Conservation (phyloP, 768 basidiomycete species). For the Plicaturopsis crispa region DNA sequence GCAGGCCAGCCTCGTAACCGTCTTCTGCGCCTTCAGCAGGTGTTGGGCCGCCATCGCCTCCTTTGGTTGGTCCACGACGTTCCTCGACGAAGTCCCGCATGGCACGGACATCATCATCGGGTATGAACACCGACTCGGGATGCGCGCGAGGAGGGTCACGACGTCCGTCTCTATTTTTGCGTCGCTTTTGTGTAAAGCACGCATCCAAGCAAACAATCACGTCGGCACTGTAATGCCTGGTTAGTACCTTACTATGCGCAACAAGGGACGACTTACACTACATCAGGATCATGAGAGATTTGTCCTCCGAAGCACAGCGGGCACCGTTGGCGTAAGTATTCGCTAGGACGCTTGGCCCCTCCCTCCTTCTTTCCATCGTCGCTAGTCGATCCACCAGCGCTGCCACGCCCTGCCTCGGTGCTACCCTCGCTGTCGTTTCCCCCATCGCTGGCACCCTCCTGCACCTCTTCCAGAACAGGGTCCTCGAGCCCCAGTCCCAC, state of each 20-base stretch:
- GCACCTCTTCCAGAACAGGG: no score
- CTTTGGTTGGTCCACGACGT: background rate
- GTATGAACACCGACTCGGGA: background rate
- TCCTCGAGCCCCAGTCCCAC: background rate
- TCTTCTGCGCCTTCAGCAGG: conserved; percentile 7
- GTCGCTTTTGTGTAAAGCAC: conserved; percentile 11
- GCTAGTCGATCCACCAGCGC: background rate
- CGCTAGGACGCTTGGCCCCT: conserved; percentile 12
- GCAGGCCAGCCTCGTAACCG: conserved; percentile 13
- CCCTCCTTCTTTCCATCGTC: background rate
- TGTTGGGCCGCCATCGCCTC: background rate
- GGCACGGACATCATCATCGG: conserved; percentile 7
- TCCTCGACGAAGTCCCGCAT: conserved; percentile 15
- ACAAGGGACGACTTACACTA: conserved; percentile 6
- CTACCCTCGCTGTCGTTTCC: no score
- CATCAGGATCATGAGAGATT: conserved; percentile 1
- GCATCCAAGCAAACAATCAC: conserved; percentile 11
- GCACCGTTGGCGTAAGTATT: conserved; percentile 15
- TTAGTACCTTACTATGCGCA: conserved; percentile 1
- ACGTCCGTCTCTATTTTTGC: background rate
- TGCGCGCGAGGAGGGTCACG: background rate
- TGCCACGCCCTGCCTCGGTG: background rate
- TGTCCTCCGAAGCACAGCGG: conserved; percentile 20
- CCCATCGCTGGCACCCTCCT: no score
- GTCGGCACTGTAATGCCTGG: conserved; percentile 3